Conservation (phyloP, 441 rosid species). For the Adansonia rubrostipa region DNA sequence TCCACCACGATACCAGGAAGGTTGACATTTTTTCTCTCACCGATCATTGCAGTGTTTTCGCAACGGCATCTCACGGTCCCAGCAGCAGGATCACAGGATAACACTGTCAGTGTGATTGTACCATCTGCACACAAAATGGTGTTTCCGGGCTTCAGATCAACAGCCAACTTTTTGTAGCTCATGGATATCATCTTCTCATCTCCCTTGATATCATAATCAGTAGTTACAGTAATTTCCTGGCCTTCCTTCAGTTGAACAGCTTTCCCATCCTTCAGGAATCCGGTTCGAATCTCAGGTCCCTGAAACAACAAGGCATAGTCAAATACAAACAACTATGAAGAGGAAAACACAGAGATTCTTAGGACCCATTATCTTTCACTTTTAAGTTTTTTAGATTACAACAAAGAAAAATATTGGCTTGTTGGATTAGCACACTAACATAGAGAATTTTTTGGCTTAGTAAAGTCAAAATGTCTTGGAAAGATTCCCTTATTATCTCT, state of each 20-base stretch:
- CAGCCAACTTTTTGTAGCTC: constrained; percentile 87
- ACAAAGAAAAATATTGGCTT: not conserved
- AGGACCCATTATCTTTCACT: not conserved
- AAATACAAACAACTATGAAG: not conserved
- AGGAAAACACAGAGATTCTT: not conserved
- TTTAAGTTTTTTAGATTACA: not conserved
- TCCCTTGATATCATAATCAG: constrained; percentile 79
- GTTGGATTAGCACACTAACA: not conserved
- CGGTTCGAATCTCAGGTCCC: constrained; percentile 98
- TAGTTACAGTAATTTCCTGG: constrained; percentile 78
- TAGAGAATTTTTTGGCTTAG: not conserved
- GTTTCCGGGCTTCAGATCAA: constrained; percentile 78
- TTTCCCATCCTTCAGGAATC: constrained; percentile 81
- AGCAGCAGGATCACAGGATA: constrained; percentile 67
- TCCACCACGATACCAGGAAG: constrained; percentile 93
- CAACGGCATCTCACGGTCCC: constrained; percentile 89
- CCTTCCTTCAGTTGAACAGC: constrained; percentile 88
- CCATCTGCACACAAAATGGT: constrained; percentile 88
- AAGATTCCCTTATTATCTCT: not conserved
- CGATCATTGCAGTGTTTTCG: constrained; percentile 80
- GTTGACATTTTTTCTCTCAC: constrained; percentile 90
- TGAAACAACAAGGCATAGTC: constrained; percentile 28
- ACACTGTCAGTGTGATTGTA: constrained; percentile 69
- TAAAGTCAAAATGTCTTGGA: not conserved
- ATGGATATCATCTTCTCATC: constrained; percentile 61